Evolutionary conservation across 2,329 filamentous ascomycete genomes (phyloP), one percentile per base, ranked within the genome.

Genomic region (Purpureocillium lavendulum): DNA sequence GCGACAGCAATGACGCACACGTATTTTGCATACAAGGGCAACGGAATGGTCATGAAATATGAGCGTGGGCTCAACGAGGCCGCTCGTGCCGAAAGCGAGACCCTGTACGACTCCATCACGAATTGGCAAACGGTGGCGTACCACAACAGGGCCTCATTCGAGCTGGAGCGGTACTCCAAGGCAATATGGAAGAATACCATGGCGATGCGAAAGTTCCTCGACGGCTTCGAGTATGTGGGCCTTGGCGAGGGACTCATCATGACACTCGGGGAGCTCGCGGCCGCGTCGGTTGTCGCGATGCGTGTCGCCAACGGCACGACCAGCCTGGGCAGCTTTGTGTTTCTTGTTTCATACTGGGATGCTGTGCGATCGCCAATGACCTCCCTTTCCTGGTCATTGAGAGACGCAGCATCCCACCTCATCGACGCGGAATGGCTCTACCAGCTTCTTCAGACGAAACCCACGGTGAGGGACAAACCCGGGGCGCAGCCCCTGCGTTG

Each of bases 371-470:
- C 45, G 37, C 61, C 61, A 1, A 47, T 66, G 52, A 51, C 53
- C 47, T 60, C 51, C 16, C 53, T 62, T 4, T 53, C 52, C 8
- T 49, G 49, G 35, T 51, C 52, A 7, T 53, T 58, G 10, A 47
- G 49, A 3, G 43, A 44, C 7, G 41, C 58, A 15, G 45, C 53
- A 26, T 47, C 48, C 0, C 70, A 75, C 35, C 59, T 86, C 18
- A 73, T 84, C 30, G 77, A 84, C 49, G 77, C 80, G 0, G 81
- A 86, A 50, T 69, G 76, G 4, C 61, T 82, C 6, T 64, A 73
- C 0, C 59, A 69, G 43, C 64, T 83, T 1, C 62, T 84, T 7
- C 67, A 73, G 35, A 76, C 72, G 7, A 71, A 80, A 42, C 68
- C 78, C 1, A 70, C 65, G 2, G 67, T 83, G 7, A 53, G 56